Evolutionary conservation across 2,329 filamentous ascomycete species (phyloP).

Genomic region (Aspergillus tanneri): DNA sequence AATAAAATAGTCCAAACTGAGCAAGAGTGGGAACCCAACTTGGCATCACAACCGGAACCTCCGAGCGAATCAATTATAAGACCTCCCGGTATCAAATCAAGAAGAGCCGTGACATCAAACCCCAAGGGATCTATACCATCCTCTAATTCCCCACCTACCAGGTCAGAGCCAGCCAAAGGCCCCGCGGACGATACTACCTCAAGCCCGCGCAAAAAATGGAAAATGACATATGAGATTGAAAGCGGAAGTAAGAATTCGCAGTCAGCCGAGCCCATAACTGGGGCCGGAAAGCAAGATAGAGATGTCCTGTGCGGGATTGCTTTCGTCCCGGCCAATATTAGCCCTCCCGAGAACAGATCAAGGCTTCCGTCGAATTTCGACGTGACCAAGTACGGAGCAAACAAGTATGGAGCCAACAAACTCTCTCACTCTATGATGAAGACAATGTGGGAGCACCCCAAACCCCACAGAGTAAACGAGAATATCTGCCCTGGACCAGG

Average conservation of each 20-base stretch:
- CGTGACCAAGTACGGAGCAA: conserved; percentile 18
- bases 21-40: not conserved
- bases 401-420: conserved; percentile 9
- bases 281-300: not conserved
- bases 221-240: conserved; percentile 16
- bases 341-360: conserved; percentile 2
- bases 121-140: not conserved
- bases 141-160: not conserved
- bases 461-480: not conserved
- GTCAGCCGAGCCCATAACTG: not conserved
- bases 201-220: conserved; percentile 19
- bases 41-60: not conserved
- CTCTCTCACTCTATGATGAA: not conserved
- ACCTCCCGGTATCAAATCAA: conserved; percentile 21
- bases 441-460: not conserved
- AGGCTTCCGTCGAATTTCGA: conserved; percentile 15
- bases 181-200: conserved; percentile 3
- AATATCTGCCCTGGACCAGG: not conserved
- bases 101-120: conserved; percentile 11
- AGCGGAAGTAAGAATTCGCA: not conserved
- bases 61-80: conserved; percentile 8
- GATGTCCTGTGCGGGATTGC: not conserved
- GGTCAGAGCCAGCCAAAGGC: not conserved
- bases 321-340: not conserved
- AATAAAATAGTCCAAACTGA: conserved; percentile 18